phyloP scores from a whole-genome alignment of 208 protist species.

The Leishmania gerbilli region DNA sequence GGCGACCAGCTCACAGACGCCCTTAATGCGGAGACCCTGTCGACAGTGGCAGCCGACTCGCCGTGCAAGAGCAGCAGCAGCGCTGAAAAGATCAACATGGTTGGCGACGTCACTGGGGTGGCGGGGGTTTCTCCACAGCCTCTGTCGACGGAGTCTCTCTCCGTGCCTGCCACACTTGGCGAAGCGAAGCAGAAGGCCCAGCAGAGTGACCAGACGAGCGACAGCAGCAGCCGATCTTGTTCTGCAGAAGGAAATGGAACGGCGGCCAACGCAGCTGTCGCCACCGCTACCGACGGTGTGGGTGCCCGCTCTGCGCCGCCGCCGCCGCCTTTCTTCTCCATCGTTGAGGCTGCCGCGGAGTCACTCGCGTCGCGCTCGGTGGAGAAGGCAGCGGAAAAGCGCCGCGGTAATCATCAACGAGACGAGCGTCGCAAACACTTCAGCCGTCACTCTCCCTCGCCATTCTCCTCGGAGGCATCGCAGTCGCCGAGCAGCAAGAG shows the following conservation, averaged over 20 bases:
- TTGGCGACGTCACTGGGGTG: neutral
- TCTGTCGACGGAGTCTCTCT: neutral
- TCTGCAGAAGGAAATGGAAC: neutral
- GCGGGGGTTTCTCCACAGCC: neutral
- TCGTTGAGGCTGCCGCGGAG: conserved; percentile 1
- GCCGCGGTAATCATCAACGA: neutral
- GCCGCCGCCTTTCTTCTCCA: neutral
- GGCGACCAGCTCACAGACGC: neutral
- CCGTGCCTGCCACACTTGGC: neutral
- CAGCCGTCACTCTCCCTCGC: neutral
- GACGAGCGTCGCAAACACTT: neutral
- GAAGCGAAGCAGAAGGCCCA: neutral
- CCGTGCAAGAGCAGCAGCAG: neutral
- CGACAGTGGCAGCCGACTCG: neutral
- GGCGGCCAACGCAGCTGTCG: too few relatives aligned
- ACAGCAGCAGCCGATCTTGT: neutral
- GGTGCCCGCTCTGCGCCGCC: neutral
- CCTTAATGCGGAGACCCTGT: neutral
- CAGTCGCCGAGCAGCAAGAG: neutral
- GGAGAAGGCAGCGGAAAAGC: neutral
- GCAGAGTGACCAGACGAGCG: neutral
- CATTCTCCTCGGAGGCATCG: conserved; percentile 1
- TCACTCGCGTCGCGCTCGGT: neutral
- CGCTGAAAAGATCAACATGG: neutral
- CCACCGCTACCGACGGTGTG: neutral